Evolutionary conservation across 1,284 basidiomycete genomes (phyloP).

Genomic region (Rhodotorula mucilaginosa): DNA sequence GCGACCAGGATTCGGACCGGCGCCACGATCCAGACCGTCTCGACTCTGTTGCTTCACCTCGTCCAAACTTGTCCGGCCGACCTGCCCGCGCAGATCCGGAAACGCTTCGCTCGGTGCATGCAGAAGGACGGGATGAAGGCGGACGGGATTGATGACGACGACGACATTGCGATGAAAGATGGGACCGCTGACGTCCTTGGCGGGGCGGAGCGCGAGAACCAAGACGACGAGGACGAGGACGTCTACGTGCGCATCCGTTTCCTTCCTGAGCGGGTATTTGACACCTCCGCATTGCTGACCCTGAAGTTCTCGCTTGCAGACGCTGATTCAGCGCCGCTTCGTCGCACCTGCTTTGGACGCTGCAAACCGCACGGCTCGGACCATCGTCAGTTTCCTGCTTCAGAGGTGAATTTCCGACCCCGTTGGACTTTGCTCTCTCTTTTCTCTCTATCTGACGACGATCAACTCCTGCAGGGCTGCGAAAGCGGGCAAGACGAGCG

Average conservation of each 20-base stretch:
- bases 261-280: not conserved
- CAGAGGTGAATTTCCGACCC: slow-evolving; percentile 58
- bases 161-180: not conserved
- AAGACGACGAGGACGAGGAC: not conserved
- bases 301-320: not conserved
- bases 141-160: not conserved
- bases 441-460: not conserved
- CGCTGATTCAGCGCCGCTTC: slow-evolving; percentile 23
- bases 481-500: slow-evolving; percentile 78
- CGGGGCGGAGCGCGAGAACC: not conserved
- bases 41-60: slow-evolving; percentile 87
- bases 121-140: not conserved
- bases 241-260: not conserved
- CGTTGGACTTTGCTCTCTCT: not conserved
- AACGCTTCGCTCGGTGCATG: slow-evolving; percentile 47
- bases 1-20: slow-evolving; percentile 52
- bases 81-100: slow-evolving; percentile 60
- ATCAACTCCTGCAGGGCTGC: slow-evolving; percentile 58
- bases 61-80: slow-evolving; percentile 88
- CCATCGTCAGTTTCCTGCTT: slow-evolving; percentile 78
- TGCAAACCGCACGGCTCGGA: slow-evolving; percentile 75
- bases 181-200: not conserved
- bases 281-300: not conserved
- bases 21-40: slow-evolving; percentile 81
- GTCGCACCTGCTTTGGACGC: slow-evolving; percentile 55